Evolutionary conservation across 768 basidiomycete species (phyloP), one percentile per base, ranked within the genome.

Genomic region (Amanita polypyramis): DNA sequence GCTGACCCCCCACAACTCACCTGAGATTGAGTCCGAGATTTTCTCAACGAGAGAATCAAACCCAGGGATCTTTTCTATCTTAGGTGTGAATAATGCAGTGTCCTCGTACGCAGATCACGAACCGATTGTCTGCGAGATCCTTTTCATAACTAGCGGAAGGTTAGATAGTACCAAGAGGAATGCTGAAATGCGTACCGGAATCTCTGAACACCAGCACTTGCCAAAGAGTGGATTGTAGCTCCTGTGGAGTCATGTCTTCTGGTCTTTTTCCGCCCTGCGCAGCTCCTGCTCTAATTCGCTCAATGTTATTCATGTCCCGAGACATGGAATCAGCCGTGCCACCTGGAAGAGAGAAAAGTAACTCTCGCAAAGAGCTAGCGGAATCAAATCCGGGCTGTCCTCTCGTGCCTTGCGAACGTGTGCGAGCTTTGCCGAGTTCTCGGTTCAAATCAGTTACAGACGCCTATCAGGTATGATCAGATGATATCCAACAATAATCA

Each of bases 371-470:
- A 12, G 68, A 61, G 48, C 77, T 73, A 0, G 63, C 61, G 0
- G 76, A 70, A 42, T 65, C 63, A 23, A 62, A 51, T 6, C 65
- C 58, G 12, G 55, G 60, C 50, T 50, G 65, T 51, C 61, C 70
- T 54, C 5, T 58, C 25, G 53, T 55, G 53, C n/a, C 58, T 53
- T 37, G 56, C 35, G 49, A 63, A 47, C 53, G 61, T 10, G 73
- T 70, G n/a, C 80, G 77, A 1, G 89, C 89, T 37, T 74, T 75
- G 49, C 76, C 74, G 53, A 95, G 70, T 51, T 85, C 77, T 51
- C 81, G 79, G 66, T 86, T 88, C 35, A 97, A 72, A 58, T 97
- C 91, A 0, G 82, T 75, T 2, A 97, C 89, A 30, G 90, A 93
- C 2, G 92, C 87, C 68, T 85, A 60, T 45, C 15, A 34, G 43